Conservation (phyloP, 306 rosid species). For the Hippophae rhamnoides region DNA sequence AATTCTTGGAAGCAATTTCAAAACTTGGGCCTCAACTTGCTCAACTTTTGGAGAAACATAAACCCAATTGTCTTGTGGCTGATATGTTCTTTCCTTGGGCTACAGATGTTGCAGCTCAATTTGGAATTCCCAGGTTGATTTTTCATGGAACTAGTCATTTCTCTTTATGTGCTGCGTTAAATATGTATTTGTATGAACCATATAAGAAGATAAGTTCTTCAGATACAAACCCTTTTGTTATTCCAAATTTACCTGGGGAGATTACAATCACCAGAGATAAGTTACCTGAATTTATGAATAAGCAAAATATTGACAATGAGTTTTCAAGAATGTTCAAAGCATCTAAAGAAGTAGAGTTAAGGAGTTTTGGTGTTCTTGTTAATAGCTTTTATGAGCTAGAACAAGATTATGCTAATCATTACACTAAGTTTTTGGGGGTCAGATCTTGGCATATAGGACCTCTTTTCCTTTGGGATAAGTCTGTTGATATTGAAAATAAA, state of each 20-base stretch:
- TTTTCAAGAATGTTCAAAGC: background rate
- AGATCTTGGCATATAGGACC: slow-evolving; percentile 64
- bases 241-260: slow-evolving; percentile 10
- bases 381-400: slow-evolving; percentile 58
- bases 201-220: slow-evolving; percentile 16
- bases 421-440: slow-evolving; percentile 22
- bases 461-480: slow-evolving; percentile 21
- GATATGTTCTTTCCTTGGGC: slow-evolving; percentile 15
- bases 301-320: slow-evolving; percentile 6
- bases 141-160: slow-evolving; percentile 21
- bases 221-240: slow-evolving; percentile 18
- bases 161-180: slow-evolving; percentile 7
- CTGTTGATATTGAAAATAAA: too few relatives aligned
- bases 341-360: slow-evolving; percentile 12
- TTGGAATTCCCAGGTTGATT: slow-evolving; percentile 17
- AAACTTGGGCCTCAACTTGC: background rate
- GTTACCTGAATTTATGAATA: slow-evolving; percentile 17
- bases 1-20: background rate
- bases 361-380: slow-evolving; percentile 38
- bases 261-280: background rate
- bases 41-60: background rate
- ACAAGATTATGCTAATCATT: slow-evolving; percentile 31
- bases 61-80: slow-evolving; percentile 12
- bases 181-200: slow-evolving; percentile 4
- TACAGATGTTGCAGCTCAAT: slow-evolving; percentile 13